These are phyloP conservation scores for Diaporthe vaccinii DNA, from an alignment of 2,329 filamentous ascomycete species.

Conservation along the genomic window DNA sequence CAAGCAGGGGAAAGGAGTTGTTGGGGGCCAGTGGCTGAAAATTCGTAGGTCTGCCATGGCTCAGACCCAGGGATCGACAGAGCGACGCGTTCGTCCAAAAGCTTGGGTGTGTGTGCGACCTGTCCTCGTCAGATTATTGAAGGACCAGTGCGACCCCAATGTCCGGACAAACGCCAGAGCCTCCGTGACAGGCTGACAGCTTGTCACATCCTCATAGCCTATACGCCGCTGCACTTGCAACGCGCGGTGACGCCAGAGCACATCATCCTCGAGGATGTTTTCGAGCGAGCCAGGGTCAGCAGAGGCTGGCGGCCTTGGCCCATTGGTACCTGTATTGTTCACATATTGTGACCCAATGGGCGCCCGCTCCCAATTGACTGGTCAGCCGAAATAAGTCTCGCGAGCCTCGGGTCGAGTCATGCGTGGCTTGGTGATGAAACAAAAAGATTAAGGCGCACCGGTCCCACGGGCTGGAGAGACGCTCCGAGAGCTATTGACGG, in stretches of 20 bases:
- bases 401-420: constrained; percentile 3
- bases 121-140: constrained; percentile 7
- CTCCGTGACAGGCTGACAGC: constrained; percentile 11
- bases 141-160: constrained; percentile 15
- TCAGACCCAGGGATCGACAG: constrained; percentile 16
- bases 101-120: background rate
- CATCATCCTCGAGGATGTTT: constrained; percentile 27
- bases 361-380: background rate
- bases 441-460: background rate
- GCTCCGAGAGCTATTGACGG: background rate
- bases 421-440: constrained; percentile 17
- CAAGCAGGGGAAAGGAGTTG: constrained; percentile 14
- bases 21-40: background rate
- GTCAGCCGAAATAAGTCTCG: background rate
- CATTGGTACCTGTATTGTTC: constrained; percentile 6
- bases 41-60: background rate
- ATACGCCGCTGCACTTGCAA: background rate
- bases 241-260: constrained; percentile 22
- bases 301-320: constrained; percentile 10
- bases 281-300: constrained; percentile 1
- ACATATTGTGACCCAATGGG: background rate
- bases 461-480: constrained; percentile 10
- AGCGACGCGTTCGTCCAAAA: constrained; percentile 19
- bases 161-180: constrained; percentile 26
- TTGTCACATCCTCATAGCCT: background rate